Percentiles rank a stretch among this genome's conserved stretches.
These are phyloP conservation scores for Botrytis fabae DNA, from an alignment of 2,329 filamentous ascomycete species.

Conservation along the genomic window DNA sequence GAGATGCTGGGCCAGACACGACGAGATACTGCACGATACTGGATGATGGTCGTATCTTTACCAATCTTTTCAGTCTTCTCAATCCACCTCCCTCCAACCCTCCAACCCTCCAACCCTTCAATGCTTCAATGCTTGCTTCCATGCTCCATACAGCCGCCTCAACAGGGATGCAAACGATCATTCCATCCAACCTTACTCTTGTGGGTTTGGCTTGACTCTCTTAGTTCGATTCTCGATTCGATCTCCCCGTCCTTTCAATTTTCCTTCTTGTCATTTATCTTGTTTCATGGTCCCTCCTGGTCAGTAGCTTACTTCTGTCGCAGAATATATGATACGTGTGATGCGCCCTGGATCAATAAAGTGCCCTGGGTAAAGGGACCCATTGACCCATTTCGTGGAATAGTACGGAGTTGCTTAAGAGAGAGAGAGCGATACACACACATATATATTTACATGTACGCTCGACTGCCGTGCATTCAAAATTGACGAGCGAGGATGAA, in stretches of 20 bases:
- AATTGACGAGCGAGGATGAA: neutral
- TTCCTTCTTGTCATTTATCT: conserved; percentile 30
- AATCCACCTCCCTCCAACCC: neutral
- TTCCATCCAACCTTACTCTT: conserved; percentile 12
- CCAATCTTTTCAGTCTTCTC: neutral
- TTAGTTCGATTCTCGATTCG: conserved; percentile 4
- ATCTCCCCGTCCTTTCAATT: conserved; percentile 25
- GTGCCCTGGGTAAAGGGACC: conserved; percentile 27
- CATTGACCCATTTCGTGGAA: conserved; percentile 7
- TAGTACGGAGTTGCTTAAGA: conserved; percentile 10
- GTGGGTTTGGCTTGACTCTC: conserved; percentile 3
- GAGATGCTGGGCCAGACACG: neutral
- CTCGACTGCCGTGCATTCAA: neutral
- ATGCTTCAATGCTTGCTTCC: neutral
- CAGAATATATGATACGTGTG: conserved; percentile 40
- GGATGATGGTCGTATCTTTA: neutral
- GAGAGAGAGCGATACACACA: neutral
- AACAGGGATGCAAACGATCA: conserved; percentile 10
- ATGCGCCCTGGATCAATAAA: conserved; percentile 34
- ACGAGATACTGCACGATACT: too few species aligned
- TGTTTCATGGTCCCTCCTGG: conserved; percentile 36
- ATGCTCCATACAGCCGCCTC: conserved; percentile 6
- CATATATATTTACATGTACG: conserved; percentile 5
- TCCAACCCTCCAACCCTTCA: neutral
- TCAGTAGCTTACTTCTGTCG: conserved; percentile 34